A percentile compares a stretch with the other conserved stretches of the same genome.
These are phyloP conservation scores for Ascochyta pisi DNA, from an alignment of 2,329 filamentous ascomycete species.

Conservation along the genomic window DNA sequence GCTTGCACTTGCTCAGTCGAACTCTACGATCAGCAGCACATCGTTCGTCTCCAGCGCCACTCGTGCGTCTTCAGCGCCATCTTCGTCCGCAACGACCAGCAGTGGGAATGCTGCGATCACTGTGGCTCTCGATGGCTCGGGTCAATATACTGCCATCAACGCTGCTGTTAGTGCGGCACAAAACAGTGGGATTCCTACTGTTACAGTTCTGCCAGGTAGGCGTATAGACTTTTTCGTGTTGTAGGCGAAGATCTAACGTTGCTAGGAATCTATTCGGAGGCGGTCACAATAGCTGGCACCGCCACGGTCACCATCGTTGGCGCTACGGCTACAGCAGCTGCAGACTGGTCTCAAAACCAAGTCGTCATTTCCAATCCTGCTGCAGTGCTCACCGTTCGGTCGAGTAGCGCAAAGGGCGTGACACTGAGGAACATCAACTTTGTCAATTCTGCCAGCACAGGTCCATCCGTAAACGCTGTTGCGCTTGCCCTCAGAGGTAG, in stretches of 20 bases:
- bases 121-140: conserved; percentile 54
- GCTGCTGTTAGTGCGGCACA: conserved; percentile 55
- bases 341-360: conserved; percentile 48
- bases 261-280: conserved; percentile 52
- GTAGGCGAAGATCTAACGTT: background rate
- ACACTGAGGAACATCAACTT: conserved; percentile 53
- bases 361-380: conserved; percentile 44
- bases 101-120: conserved; percentile 45
- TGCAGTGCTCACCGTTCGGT: conserved; percentile 40
- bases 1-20: conserved; percentile 23
- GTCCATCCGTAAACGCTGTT: conserved; percentile 31
- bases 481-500: conserved; percentile 45
- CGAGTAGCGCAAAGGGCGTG: conserved; percentile 42
- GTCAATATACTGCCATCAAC: conserved; percentile 55
- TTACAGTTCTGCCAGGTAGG: conserved; percentile 52
- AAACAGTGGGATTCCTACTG: conserved; percentile 51
- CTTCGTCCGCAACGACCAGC: conserved; percentile 4
- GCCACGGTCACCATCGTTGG: conserved; percentile 54
- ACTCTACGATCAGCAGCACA: conserved; percentile 11
- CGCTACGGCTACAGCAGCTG: conserved; percentile 28
- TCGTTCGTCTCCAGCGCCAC: conserved; percentile 5
- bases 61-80: conserved; percentile 9
- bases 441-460: conserved; percentile 35
- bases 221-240: background rate
- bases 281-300: conserved; percentile 50